These are phyloP conservation scores for Emiliania huxleyi DNA, from an alignment of 78 protist species.

Conservation along the genomic window DNA sequence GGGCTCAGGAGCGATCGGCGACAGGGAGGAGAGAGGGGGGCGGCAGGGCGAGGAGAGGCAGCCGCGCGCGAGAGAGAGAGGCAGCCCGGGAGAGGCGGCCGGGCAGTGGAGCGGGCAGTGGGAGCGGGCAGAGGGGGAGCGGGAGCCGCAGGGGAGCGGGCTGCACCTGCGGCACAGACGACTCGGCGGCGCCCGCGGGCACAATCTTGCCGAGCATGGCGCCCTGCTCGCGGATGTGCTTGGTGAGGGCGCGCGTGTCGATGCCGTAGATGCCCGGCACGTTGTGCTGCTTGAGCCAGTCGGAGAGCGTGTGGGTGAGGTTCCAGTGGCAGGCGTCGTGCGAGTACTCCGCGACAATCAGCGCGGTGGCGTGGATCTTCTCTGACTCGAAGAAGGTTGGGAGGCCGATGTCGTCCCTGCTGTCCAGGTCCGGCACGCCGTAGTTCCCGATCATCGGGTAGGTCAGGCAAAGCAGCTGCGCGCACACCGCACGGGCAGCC, in stretches of 20 bases:
- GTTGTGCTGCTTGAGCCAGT: constrained; percentile 77
- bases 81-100: no score
- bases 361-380: constrained; percentile 39
- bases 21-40: not conserved
- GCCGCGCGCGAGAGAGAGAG: no score
- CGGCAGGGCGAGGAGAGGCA: no score
- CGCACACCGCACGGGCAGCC: not conserved
- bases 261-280: constrained; percentile 88
- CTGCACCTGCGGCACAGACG: not conserved
- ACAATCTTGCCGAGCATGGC: constrained; percentile 84
- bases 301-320: constrained; percentile 73
- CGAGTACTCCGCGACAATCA: constrained; percentile 81
- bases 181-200: not conserved
- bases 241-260: constrained; percentile 93
- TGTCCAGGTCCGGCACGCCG: constrained; percentile 85
- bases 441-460: constrained; percentile 91
- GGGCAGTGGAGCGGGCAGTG: no score
- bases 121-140: no score
- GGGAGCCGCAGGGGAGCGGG: no score
- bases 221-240: constrained; percentile 86
- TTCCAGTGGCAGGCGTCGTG: constrained; percentile 90
- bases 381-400: constrained; percentile 78
- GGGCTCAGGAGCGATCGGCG: not conserved
- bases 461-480: constrained; percentile 87
- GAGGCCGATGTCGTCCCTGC: constrained; percentile 62